Evolutionary conservation across 805 yeast genomes (phyloP).

Genomic region (Lipomyces starkeyi): DNA sequence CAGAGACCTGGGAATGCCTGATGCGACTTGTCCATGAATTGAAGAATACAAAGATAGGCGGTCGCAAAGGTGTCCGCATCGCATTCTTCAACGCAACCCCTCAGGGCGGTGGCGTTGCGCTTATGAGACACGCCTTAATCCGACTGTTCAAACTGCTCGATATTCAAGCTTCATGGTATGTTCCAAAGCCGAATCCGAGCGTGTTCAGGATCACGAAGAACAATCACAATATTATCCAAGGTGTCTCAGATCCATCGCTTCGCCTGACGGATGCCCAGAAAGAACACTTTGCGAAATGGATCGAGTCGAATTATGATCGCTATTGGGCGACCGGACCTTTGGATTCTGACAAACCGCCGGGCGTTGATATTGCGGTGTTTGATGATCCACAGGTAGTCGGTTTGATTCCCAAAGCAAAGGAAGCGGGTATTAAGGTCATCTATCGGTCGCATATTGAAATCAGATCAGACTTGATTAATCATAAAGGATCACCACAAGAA

Average conservation of each 20-base stretch:
- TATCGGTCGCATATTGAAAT: slow-evolving; percentile 38
- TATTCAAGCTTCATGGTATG: slow-evolving; percentile 34
- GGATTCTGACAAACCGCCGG: slow-evolving; percentile 29
- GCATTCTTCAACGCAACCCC: slow-evolving; percentile 38
- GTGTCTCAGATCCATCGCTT: slow-evolving; percentile 32
- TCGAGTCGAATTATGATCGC: slow-evolving; percentile 28
- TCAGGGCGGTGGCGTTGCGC: slow-evolving; percentile 39
- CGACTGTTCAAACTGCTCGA: slow-evolving; percentile 29
- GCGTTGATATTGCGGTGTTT: slow-evolving; percentile 35
- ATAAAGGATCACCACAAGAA: slow-evolving; percentile 34
- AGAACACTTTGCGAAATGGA: slow-evolving; percentile 32
- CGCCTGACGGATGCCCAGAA: slow-evolving; percentile 26
- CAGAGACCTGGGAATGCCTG: slow-evolving; percentile 34
- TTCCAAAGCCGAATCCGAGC: slow-evolving; percentile 37
- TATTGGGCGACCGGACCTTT: slow-evolving; percentile 35
- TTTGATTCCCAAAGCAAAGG: slow-evolving; percentile 31
- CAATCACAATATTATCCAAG: slow-evolving; percentile 38
- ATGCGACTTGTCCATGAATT: slow-evolving; percentile 22
- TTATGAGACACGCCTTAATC: slow-evolving; percentile 37
- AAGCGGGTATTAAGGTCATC: slow-evolving; percentile 33
- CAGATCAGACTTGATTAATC: slow-evolving; percentile 32
- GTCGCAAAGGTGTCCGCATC: slow-evolving; percentile 32
- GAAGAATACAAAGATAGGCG: slow-evolving; percentile 17
- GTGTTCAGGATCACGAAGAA: slow-evolving; percentile 37
- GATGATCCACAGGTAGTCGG: slow-evolving; percentile 37